These are phyloP conservation scores for Sarcocystis neurona DNA, from an alignment of 169 alveolate genomes.

Conservation along the genomic window DNA sequence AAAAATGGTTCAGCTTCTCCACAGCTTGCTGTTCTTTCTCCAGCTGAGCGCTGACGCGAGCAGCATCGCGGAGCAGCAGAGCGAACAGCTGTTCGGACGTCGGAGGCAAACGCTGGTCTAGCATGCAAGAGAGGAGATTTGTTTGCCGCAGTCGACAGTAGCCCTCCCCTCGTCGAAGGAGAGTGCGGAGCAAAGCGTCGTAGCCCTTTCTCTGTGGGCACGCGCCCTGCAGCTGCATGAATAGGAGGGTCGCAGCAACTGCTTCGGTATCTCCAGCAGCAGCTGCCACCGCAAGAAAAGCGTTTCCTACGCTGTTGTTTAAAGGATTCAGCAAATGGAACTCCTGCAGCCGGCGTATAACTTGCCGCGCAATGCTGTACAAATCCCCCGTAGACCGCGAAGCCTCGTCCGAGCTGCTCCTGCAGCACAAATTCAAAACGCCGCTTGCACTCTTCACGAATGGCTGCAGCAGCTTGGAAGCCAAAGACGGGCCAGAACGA, in stretches of 20 bases:
- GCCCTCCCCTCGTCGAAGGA: not conserved
- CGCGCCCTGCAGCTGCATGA: not conserved
- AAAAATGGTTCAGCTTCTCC: not conserved
- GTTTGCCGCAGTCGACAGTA: not conserved
- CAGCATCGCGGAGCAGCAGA: not conserved
- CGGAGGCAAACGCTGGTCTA: not conserved
- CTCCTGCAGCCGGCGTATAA: not conserved
- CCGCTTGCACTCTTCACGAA: conserved; percentile 30
- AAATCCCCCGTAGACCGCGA: not conserved
- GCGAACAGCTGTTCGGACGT: conserved; percentile 4
- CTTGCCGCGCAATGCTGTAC: not conserved
- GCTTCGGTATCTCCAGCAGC: not conserved
- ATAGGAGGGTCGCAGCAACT: not conserved
- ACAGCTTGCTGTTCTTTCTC: not conserved
- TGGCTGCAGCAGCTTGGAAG: too few species aligned
- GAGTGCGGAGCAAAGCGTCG: not conserved
- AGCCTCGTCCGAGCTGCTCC: too few species aligned
- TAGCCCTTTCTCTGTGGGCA: not conserved
- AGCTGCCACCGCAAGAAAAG: conserved; percentile 11
- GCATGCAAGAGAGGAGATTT: not conserved
- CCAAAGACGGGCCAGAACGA: too few species aligned
- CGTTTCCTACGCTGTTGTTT: not conserved
- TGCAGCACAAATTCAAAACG: not conserved
- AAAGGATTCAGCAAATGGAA: not conserved
- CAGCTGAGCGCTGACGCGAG: not conserved